Base-by-base conservation (phyloP, 352 stramenopile species). In the Thalassiosira allenii region DNA sequence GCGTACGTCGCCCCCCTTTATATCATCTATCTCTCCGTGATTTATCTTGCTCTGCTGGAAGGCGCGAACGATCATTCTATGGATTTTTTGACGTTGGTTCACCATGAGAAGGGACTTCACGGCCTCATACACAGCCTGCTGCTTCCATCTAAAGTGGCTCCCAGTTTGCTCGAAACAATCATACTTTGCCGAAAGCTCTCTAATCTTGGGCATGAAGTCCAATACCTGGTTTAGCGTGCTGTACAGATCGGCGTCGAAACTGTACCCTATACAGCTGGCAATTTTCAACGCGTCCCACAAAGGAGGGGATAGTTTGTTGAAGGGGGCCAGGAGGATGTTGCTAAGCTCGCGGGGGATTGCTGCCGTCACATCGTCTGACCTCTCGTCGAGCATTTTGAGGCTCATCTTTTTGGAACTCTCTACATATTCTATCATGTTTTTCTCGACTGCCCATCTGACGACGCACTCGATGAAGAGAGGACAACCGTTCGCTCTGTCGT, bases 41-140 rank as follows among this genome's bases (percentile, higher is more conserved):
- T 85, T 69, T 51, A 71, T 75, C 30, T 75, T 73, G 52, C 49
- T 75, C 51, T 77, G 65, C 33, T 77, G 53, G 30, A 89, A 85
- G 3, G 72, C 77, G 20, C 64, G 40, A 6, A 85, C 72, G 71
- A 89, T 89, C 69, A 84, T 87, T 30, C 82, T 63, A 56, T 89
- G 82, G 58, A 89, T 89, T 68, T 80, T 80, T 74, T 84, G 65
- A 43, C 78, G 75, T 47, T 89, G 82, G 40, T 76, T 81, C 1
- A 79, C 70, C 72, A 89, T 87, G 25, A 89, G 64, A 43, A 89
- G 75, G 17, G 78, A 84, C 63, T 89, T 89, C n/a, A 87, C 78
- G 43, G 77, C 75, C 66, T 86, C 79, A 47, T 87, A 87, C 20
- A 89, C 78, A 56, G 79, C 78, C 33, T 89, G 82, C 53, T 89